Base-by-base conservation (phyloP, 345 rosid genomes). In the Bruguiera sexangula region DNA sequence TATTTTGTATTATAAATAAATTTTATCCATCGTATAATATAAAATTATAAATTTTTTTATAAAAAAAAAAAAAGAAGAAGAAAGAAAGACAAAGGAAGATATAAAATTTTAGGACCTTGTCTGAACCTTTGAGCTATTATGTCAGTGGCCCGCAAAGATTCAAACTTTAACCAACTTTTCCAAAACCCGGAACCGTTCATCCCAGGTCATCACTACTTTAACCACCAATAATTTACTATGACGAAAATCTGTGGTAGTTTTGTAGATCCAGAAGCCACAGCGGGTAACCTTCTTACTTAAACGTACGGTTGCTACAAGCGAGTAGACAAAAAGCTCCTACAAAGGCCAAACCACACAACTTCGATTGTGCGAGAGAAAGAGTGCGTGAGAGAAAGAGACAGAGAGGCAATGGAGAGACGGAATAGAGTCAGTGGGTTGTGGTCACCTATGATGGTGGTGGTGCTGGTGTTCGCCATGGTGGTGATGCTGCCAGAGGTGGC, bases 401-500 rank as follows among this genome's bases (percentile, higher is more conserved):
- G 72, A 69, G 65, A 51, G 65, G 59, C 67, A 71, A 74, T 77
- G 81, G 74, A 66, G 71, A 46, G 62, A 61, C 53, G 43, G 57
- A 63, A 26, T 16, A 75, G 71, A 43, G 54, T 27, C 46, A 37
- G 26, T 51, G 63, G 76, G 63, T 57, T 58, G 46, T 66, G 48
- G 30, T 75, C 56, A 18, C 18, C 68, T 10, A 71, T 65, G 78
- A 39, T 81, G 76, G 61, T 71, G 76, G 61, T 71, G 37, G 51
- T 72, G 65, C 77, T 71, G 46, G 55, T 83, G 66, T 32, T 86
- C 29, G 82, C 78, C 62, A 26, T 72, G 70, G 69, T 73, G 60
- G 66, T 79, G 39, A 66, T 82, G 78, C 76, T 77, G 51, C 83
- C 73, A 10, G 75, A 76, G 75, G 95, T 79, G 54, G 76, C 71